Base-by-base conservation (phyloP, 371 early-diverging fungal genomes). In the Basidiobolus meristosporus region DNA sequence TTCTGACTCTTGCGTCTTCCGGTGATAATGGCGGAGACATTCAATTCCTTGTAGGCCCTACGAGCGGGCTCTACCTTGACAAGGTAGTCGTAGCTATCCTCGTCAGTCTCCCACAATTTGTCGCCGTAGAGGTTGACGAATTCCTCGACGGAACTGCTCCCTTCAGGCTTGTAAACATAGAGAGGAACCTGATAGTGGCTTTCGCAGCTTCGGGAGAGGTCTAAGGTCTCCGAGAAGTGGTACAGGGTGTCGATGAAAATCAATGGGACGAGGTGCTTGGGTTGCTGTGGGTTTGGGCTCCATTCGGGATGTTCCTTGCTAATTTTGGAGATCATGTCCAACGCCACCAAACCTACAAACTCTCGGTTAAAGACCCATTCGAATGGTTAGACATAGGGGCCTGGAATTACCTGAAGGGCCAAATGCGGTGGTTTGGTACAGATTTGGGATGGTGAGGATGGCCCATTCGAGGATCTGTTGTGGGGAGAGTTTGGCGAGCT, bases 21-120 rank as follows among this genome's bases (percentile, higher is more conserved):
- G 3, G 89, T 88, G 46, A 92, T 83, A 30, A 84, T 70, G 3
- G 78, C 82, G 31, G 63, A 62, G 17, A 77, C 87, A 6, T 65
- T 43, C 14, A 82, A 63, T 40, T 74, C 70, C 32, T 68, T 63
- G 59, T 88, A 87, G 18, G 92, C 82, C 15, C 92, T 75, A 18
- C 79, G 80, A 12, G 80, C 86, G 0, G 90, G 90, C 48, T 92
- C 92, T 16, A 86, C 90, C 51, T 92, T 92, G 51, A 88, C 82
- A 23, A 86, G 58, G 49, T 75, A 92, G 59, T 90, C 84, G 55
- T 90, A 91, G 11, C 67, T 63, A 42, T 75, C 71, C 35, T 84
- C 75, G 45, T 89, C 77, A 7, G 56, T 60, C 42, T 75, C 73
- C 89, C 89, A 92, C 38, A 92, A 65, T 16, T 59, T 60, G 41